Evolutionary conservation across 2,329 filamentous ascomycete genomes (phyloP).

Genomic region (Neofusicoccum cordaticola): DNA sequence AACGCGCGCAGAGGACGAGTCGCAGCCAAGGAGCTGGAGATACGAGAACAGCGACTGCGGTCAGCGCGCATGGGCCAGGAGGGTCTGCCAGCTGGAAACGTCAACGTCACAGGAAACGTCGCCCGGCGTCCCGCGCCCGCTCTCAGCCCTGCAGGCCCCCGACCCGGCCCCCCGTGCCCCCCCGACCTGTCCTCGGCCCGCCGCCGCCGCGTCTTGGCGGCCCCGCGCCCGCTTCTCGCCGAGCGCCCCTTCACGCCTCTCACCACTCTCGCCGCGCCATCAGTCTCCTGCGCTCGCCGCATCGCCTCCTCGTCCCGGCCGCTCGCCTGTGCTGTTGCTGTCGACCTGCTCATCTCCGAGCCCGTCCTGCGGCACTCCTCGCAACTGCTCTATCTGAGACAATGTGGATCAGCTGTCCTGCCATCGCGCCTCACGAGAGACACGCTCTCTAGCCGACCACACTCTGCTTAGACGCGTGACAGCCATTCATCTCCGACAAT

Average conservation of each 20-base stretch:
- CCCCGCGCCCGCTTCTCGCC: not conserved
- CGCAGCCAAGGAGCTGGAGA: not conserved
- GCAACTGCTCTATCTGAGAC: not conserved
- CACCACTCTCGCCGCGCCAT: not conserved
- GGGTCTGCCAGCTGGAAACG: not conserved
- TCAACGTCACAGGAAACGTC: constrained; percentile 11
- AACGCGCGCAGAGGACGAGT: not conserved
- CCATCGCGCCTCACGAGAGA: not conserved
- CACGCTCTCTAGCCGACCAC: not conserved
- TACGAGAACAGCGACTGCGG: not conserved
- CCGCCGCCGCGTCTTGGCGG: not conserved
- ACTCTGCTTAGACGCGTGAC: not conserved
- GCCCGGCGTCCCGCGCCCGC: not conserved
- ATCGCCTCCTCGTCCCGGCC: not conserved
- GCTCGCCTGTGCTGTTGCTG: not conserved
- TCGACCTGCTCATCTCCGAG: not conserved
- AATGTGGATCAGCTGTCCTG: not conserved
- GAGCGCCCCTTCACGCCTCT: not conserved
- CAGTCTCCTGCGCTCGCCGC: not conserved
- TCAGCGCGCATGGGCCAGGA: constrained; percentile 3
- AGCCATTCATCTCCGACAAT: not conserved
- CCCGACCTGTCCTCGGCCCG: not conserved
- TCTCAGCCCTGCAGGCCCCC: constrained; percentile 1
- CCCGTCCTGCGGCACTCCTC: not conserved
- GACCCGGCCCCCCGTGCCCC: not conserved